Evolutionary conservation across 1,284 basidiomycete species (phyloP), one percentile per base, ranked within the genome.

Genomic region (Coniferiporia sulphurascens): DNA sequence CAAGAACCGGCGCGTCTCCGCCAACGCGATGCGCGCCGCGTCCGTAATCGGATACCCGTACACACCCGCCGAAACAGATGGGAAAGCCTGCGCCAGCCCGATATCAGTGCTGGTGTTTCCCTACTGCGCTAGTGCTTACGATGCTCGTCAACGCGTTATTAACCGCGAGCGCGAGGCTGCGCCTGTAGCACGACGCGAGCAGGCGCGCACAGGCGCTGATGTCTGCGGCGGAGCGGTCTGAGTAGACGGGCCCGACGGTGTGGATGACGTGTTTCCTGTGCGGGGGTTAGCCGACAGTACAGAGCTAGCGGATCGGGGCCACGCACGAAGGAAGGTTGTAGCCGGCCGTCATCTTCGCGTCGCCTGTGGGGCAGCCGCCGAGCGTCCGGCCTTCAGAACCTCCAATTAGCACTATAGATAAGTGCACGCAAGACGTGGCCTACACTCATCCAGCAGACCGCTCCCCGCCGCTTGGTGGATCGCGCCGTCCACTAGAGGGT

Each of bases 211-310:
- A 27, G 5, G 2, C 27, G 27, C 27, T 27, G 5, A 81, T 82
- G 48, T 72, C 68, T 15, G 80, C 77, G 1, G 68, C 71, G 1
- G 78, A 69, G 1, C 65, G 63, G 0, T 64, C 58, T 0, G 76
- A 77, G 69, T 93, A 96, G 1, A 94, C 72, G 0, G 94, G 94
- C 9, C 95, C 95, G 22, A 97, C 95, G 1, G 96, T 87, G 68
- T 98, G 96, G 17, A 97, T 92, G 58, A 98, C 78, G 63, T 87
- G 79, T 59, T 82, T 84, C 17, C 88, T 81, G 74, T 46, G 21
- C 15, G 22, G 13, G 21, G n/a, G n/a, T 54, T 19, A 10, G 38
- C 19, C 17, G 3, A 15, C 19, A n/a, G 21, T 36, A 4, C 15
- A 19, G 9, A 51, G 43, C 43, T 63, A 58, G 9, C 19, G 17